Base-by-base conservation (phyloP, 495 filamentous ascomycete species). In the Aspergillus wentii region DNA sequence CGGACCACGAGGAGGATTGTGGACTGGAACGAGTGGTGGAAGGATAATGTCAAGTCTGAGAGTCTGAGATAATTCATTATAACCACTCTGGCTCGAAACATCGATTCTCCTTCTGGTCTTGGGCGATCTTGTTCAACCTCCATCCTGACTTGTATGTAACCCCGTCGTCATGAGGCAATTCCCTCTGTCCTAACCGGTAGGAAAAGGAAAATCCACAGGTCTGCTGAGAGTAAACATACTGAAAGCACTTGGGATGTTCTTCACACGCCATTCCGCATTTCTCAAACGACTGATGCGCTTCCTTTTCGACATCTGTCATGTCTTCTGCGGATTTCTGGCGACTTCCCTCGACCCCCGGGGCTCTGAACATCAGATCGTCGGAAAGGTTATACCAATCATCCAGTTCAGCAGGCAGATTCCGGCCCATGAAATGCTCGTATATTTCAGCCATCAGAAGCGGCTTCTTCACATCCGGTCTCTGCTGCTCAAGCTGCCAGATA, bases 11-110 rank as follows among this genome's bases (percentile, higher is more conserved):
- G 61, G 42, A 72, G 65, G 43, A 72, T 82, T 11, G 54, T 89
- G 4, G 69, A 79, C 41, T 88, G 82, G 79, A 52, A 53, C 31
- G 52, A 69, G 28, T 88, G 83, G 83, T 86, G 80, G 78, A 51
- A 53, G 4, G n/a, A n/a, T n/a, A n/a, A n/a, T n/a, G n/a, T n/a
- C n/a, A n/a, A n/a, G n/a, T n/a, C n/a, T n/a, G n/a, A n/a, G n/a
- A n/a, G n/a, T n/a, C n/a, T n/a, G n/a, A n/a, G n/a, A n/a, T n/a
- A n/a, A n/a, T n/a, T n/a, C n/a, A n/a, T n/a, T n/a, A n/a, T n/a
- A n/a, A n/a, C n/a, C n/a, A n/a, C n/a, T n/a, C n/a, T n/a, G n/a
- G n/a, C n/a, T n/a, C n/a, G n/a, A n/a, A n/a, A n/a, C n/a, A n/a
- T n/a, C n/a, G n/a, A n/a, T n/a, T n/a, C n/a, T n/a, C n/a, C n/a